Conservation (phyloP, 2,329 filamentous ascomycete genomes). For the Colletotrichum neosansevieriae region DNA sequence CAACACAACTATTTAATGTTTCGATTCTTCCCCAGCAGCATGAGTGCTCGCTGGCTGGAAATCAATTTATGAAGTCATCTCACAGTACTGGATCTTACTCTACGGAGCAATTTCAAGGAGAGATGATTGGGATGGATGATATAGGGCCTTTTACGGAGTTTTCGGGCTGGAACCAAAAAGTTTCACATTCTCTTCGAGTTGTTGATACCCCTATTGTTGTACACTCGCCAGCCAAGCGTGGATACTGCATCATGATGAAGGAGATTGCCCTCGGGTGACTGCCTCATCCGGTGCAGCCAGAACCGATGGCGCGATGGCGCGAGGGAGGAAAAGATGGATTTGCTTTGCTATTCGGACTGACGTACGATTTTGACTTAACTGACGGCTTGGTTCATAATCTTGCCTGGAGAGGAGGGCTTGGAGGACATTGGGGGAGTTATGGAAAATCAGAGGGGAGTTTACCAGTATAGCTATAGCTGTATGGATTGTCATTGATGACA, state of each 20-base stretch:
- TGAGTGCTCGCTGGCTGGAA: constrained; percentile 33
- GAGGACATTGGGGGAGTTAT: constrained; percentile 29
- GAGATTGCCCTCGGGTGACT: not conserved
- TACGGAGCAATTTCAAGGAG: not conserved
- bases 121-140: constrained; percentile 32
- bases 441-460: constrained; percentile 6
- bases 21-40: constrained; percentile 38
- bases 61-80: constrained; percentile 28
- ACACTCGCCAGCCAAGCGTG: constrained; percentile 3
- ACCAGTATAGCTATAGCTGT: constrained; percentile 27
- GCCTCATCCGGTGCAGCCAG: not conserved
- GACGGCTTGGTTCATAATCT: constrained; percentile 14
- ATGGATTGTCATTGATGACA: constrained; percentile 26
- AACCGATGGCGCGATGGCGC: not conserved
- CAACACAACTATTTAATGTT: constrained; percentile 28
- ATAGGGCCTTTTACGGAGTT: constrained; percentile 36
- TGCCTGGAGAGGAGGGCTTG: constrained; percentile 31
- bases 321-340: constrained; percentile 27
- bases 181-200: constrained; percentile 41
- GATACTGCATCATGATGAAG: not conserved
- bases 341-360: constrained; percentile 30
- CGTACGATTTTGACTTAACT: constrained; percentile 19
- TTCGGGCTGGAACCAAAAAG: constrained; percentile 39
- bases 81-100: constrained; percentile 3
- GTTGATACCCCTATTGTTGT: constrained; percentile 42